phyloP scores from a whole-genome alignment of 371 early-diverging fungal species.

The Actinomortierella ambigua region DNA sequence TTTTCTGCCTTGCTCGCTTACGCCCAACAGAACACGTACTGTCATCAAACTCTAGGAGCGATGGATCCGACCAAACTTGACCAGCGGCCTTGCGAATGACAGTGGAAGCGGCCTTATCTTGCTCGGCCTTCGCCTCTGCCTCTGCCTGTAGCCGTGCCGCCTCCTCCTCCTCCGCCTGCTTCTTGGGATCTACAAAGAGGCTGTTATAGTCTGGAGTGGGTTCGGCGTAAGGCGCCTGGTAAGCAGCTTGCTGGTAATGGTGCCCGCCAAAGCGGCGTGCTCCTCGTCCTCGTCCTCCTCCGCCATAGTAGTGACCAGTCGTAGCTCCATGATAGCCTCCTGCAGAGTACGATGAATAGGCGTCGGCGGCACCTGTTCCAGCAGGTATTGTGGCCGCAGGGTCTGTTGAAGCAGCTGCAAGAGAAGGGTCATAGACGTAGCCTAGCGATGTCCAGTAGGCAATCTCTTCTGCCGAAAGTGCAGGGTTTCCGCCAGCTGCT shows the following conservation, averaged over 20 bases:
- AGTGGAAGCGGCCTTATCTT: slow-evolving; percentile 43
- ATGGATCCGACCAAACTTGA: slow-evolving; percentile 93
- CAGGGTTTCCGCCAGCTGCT: too few relatives aligned
- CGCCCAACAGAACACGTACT: slow-evolving; percentile 50
- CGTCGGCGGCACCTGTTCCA: neutral
- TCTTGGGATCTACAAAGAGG: slow-evolving; percentile 39
- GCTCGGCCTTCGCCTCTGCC: slow-evolving; percentile 23
- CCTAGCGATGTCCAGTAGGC: slow-evolving; percentile 44
- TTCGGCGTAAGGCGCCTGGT: neutral
- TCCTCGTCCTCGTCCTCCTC: slow-evolving; percentile 1
- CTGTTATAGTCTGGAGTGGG: slow-evolving; percentile 29
- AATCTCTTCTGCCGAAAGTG: slow-evolving; percentile 29
- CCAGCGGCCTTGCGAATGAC: slow-evolving; percentile 88
- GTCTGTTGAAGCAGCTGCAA: slow-evolving; percentile 4
- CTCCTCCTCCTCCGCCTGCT: slow-evolving; percentile 30
- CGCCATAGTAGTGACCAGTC: neutral
- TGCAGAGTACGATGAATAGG: too few relatives aligned
- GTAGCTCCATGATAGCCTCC: too few relatives aligned
- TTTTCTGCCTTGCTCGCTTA: too few relatives aligned
- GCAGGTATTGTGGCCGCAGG: neutral
- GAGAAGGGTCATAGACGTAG: slow-evolving; percentile 35
- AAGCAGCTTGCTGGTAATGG: too few relatives aligned
- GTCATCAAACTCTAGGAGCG: slow-evolving; percentile 89
- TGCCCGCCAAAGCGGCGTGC: too few relatives aligned
- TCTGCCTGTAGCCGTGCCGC: slow-evolving; percentile 30